phyloP scores from a whole-genome alignment of 169 alveolate species.

The Cryptosporidium sp. region DNA sequence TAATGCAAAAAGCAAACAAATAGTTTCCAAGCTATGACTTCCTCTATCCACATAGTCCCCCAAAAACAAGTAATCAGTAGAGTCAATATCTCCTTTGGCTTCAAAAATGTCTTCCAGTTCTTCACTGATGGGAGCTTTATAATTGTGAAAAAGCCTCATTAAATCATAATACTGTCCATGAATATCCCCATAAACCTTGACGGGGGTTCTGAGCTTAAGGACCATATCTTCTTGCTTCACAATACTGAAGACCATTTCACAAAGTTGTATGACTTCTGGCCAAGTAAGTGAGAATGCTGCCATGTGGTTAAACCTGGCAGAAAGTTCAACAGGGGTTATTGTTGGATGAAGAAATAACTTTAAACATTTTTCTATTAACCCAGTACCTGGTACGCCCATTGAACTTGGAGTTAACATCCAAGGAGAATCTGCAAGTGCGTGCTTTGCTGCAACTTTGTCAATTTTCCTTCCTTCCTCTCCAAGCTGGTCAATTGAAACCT shows the following conservation, averaged over 20 bases:
- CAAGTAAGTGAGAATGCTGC: conserved; percentile 79
- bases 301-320: conserved; percentile 71
- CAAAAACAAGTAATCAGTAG: conserved; percentile 92
- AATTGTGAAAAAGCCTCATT: conserved; percentile 94
- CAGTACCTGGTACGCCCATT: conserved; percentile 51
- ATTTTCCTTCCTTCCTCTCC: conserved; percentile 92
- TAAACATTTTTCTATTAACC: conserved; percentile 50
- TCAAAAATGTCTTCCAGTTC: conserved; percentile 84
- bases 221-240: conserved; percentile 96
- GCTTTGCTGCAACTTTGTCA: conserved; percentile 83
- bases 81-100: conserved; percentile 76
- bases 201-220: conserved; percentile 95
- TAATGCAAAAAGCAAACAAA: conserved; percentile 95
- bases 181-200: conserved; percentile 97
- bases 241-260: conserved; percentile 81
- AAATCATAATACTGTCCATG: conserved; percentile 98
- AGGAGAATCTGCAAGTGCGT: conserved; percentile 73
- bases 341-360: conserved; percentile 62
- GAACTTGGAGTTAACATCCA: conserved; percentile 60
- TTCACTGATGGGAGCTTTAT: conserved; percentile 89
- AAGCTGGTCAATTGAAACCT: conserved; percentile 89
- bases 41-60: conserved; percentile 99
- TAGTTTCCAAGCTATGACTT: conserved; percentile 91
- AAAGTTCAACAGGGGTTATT: conserved; percentile 62
- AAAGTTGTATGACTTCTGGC: conserved; percentile 84